phyloP scores from a whole-genome alignment of 768 basidiomycete species.

The Leucosporidium yakuticum region DNA sequence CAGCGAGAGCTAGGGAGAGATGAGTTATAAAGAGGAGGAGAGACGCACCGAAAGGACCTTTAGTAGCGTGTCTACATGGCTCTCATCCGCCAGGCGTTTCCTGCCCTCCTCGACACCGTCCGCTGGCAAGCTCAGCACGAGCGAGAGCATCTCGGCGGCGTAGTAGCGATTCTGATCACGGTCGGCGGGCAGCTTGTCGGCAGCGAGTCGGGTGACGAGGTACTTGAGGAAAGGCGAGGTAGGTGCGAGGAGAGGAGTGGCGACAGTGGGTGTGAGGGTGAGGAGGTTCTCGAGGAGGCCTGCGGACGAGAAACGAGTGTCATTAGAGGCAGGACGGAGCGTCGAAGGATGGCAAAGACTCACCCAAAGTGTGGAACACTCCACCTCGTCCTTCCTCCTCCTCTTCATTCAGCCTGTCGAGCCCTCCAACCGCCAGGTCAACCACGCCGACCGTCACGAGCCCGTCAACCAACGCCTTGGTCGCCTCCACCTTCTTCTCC shows the following conservation, averaged over 20 bases:
- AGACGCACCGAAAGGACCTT: constrained; percentile 22
- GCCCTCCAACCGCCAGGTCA: constrained; percentile 83
- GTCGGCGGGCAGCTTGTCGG: constrained; percentile 45
- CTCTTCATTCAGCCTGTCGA: constrained; percentile 75
- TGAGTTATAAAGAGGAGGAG: neutral
- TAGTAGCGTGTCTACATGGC: constrained; percentile 22
- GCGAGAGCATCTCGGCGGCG: constrained; percentile 86
- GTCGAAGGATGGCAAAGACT: constrained; percentile 15
- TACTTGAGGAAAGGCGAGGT: constrained; percentile 66
- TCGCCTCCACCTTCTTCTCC: constrained; percentile 21
- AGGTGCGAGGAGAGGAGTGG: constrained; percentile 61
- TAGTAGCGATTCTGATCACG: constrained; percentile 91
- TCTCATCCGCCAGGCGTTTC: constrained; percentile 56
- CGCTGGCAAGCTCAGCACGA: constrained; percentile 52
- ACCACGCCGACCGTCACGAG: constrained; percentile 65
- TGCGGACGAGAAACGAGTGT: constrained; percentile 38
- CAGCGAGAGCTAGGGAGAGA: constrained; percentile 9
- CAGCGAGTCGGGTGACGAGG: constrained; percentile 68
- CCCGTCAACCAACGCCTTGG: constrained; percentile 54
- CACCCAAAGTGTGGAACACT: constrained; percentile 85
- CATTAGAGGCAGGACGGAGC: neutral
- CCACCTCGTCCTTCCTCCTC: constrained; percentile 90
- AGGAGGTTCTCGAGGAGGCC: constrained; percentile 90
- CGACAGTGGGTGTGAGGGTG: constrained; percentile 72
- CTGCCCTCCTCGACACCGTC: constrained; percentile 46